Evolutionary conservation across 2,329 filamentous ascomycete species (phyloP).

Genomic region (Colletotrichum acutatum): DNA sequence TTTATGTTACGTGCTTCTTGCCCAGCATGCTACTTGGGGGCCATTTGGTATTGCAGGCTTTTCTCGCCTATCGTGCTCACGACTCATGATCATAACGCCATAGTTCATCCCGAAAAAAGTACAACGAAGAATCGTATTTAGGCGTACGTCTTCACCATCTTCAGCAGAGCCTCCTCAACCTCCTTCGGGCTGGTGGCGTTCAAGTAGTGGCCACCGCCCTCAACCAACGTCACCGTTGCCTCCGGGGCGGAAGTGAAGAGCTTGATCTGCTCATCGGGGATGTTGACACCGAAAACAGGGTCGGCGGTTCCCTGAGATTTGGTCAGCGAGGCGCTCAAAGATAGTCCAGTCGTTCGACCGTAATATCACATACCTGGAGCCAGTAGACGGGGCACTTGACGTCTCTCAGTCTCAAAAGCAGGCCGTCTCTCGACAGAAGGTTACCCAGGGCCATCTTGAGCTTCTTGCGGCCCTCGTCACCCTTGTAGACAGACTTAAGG

Average conservation of each 20-base stretch:
- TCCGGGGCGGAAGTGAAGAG: conserved; percentile 59
- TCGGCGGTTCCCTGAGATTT: conserved; percentile 53
- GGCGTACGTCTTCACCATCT: conserved; percentile 50
- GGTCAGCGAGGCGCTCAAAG: conserved; percentile 17
- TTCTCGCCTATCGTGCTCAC: conserved; percentile 2
- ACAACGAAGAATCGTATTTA: not conserved
- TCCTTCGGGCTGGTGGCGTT: conserved; percentile 60
- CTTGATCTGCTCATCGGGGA: conserved; percentile 61
- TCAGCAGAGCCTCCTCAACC: conserved; percentile 55
- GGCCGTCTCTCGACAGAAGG: conserved; percentile 59
- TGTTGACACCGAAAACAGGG: conserved; percentile 51
- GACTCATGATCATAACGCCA: conserved; percentile 23
- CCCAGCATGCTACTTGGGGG: not conserved
- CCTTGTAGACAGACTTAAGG: conserved; percentile 57
- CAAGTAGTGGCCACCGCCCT: conserved; percentile 60
- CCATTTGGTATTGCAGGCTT: not conserved
- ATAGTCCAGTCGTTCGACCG: too few species aligned
- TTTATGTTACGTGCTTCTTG: not conserved
- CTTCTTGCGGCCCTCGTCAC: conserved; percentile 61
- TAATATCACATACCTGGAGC: conserved; percentile 55
- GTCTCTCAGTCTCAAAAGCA: conserved; percentile 57
- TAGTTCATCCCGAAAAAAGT: not conserved
- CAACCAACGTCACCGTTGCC: conserved; percentile 54
- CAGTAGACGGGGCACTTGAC: conserved; percentile 63
- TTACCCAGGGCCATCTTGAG: conserved; percentile 56